Base-by-base conservation (phyloP, 1,284 basidiomycete genomes). In the Pseudozyma tsukubaensis region DNA sequence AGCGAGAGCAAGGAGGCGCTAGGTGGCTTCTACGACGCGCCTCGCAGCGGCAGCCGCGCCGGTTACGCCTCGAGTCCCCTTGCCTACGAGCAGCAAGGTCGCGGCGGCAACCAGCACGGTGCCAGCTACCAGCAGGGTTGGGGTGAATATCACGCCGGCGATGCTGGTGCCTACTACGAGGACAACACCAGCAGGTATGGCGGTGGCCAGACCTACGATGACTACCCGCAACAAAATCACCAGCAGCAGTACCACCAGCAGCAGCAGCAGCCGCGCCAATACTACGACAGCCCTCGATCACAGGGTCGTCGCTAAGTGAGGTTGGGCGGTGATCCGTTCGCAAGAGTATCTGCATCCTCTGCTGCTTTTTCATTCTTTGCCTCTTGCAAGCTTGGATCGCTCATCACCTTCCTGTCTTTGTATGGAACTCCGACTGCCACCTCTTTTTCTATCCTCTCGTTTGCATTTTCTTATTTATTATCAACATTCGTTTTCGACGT, bases 91-190 rank as follows among this genome's bases (percentile, higher is more conserved):
- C 53, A 60, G 40, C 63, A 63, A 37, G 61, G 61, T 24, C 50
- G 37, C 18, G 55, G 50, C 12, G 49, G 47, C 62, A 59, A 50
- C 53, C 32, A 49, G 35, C 50, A 53, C 34, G 49, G 66, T 50
- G 49, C 45, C 12, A 47, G 50, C 36, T 74, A 76, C 49, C 67
- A 70, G 54, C 78, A 80, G 44, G 78, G 78, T 9, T 80, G 78
- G 78, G 78, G 77, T 32, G 78, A 80, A 52, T 73, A 80, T 64
- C 75, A 78, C 49, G 70, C 72, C 9, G 78, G 78, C 16, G 78
- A 80, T 43, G 77, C 76, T 10, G 78, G 78, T 21, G 78, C 78
- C 11, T 75, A 80, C 50, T 80, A 80, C 62, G 70, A 72, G 32
- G 68, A 79, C 57, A 72, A 72, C 56, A 47, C 72, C n/a, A 62